Evolutionary conservation across 2,329 filamentous ascomycete genomes (phyloP).

Genomic region (Neofusicoccum cordaticola): DNA sequence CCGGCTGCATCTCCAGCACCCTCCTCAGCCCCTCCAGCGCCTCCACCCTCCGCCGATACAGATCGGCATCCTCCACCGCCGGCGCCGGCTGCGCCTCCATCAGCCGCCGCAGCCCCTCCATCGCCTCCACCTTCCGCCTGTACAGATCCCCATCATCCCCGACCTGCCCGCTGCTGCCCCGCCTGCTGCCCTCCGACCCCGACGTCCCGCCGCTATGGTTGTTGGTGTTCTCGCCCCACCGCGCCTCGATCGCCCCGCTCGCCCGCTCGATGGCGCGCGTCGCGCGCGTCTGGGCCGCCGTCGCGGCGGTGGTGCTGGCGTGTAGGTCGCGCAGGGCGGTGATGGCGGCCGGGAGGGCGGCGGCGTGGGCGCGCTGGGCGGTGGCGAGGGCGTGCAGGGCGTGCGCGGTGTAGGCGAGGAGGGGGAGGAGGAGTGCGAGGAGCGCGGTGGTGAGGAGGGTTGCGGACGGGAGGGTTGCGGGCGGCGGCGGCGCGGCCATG

Average conservation of each 20-base stretch:
- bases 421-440: neutral
- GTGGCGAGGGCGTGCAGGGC: neutral
- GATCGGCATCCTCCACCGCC: slow-evolving; percentile 3
- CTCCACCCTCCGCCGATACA: slow-evolving; percentile 14
- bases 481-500: neutral
- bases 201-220: no score
- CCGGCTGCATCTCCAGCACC: slow-evolving; percentile 13
- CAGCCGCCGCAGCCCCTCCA: slow-evolving; percentile 10
- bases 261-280: neutral
- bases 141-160: neutral
- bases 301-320: slow-evolving; percentile 15
- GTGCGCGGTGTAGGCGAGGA: neutral
- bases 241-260: neutral
- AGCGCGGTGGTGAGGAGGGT: neutral
- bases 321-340: slow-evolving; percentile 10
- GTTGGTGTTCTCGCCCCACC: neutral
- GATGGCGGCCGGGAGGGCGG: slow-evolving; percentile 21
- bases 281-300: slow-evolving; percentile 23
- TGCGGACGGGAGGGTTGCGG: slow-evolving; percentile 18
- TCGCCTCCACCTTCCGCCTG: slow-evolving; percentile 16
- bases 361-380: slow-evolving; percentile 11
- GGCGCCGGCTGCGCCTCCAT: slow-evolving; percentile 8
- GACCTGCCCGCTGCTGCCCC: no score
- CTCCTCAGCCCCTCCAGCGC: slow-evolving; percentile 14
- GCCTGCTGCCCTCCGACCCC: no score